Percentiles rank a stretch among this genome's conserved stretches.
Evolutionary conservation across 1,139 yeast species (phyloP).

Genomic region (Pichia terricola): DNA sequence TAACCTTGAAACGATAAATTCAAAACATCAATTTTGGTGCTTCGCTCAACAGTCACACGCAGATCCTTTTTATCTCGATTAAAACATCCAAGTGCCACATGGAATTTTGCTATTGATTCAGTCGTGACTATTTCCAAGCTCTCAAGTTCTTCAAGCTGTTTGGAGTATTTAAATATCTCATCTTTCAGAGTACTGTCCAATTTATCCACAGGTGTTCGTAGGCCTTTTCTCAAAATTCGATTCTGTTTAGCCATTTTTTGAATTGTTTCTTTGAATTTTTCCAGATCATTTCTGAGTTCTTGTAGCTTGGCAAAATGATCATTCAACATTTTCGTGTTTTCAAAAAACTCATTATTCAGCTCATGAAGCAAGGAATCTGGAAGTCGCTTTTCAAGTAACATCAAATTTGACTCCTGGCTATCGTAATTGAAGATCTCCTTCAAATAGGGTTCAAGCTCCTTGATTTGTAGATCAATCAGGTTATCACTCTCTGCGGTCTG

Average conservation of each 20-base stretch:
- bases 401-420: no score
- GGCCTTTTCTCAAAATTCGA: background rate
- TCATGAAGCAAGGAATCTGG: slow-evolving; percentile 36
- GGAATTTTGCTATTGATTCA: slow-evolving; percentile 35
- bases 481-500: slow-evolving; percentile 61
- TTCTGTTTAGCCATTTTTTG: background rate
- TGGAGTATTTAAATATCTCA: slow-evolving; percentile 28
- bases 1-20: slow-evolving; percentile 47
- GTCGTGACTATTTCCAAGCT: slow-evolving; percentile 32
- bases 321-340: slow-evolving; percentile 20
- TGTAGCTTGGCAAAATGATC: slow-evolving; percentile 34
- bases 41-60: slow-evolving; percentile 29
- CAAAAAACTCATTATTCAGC: slow-evolving; percentile 33
- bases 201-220: slow-evolving; percentile 18
- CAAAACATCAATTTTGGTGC: slow-evolving; percentile 41
- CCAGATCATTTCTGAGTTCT: slow-evolving; percentile 20
- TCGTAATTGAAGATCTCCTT: slow-evolving; percentile 30
- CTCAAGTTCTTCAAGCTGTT: slow-evolving; percentile 33
- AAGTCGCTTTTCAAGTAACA: slow-evolving; percentile 33
- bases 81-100: slow-evolving; percentile 33
- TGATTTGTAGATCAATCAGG: slow-evolving; percentile 35
- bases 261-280: background rate
- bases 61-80: slow-evolving; percentile 24
- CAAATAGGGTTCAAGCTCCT: slow-evolving; percentile 34
- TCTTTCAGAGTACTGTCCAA: slow-evolving; percentile 22